phyloP scores from a whole-genome alignment of 208 protist species.

The Novymonas esmeraldas region DNA sequence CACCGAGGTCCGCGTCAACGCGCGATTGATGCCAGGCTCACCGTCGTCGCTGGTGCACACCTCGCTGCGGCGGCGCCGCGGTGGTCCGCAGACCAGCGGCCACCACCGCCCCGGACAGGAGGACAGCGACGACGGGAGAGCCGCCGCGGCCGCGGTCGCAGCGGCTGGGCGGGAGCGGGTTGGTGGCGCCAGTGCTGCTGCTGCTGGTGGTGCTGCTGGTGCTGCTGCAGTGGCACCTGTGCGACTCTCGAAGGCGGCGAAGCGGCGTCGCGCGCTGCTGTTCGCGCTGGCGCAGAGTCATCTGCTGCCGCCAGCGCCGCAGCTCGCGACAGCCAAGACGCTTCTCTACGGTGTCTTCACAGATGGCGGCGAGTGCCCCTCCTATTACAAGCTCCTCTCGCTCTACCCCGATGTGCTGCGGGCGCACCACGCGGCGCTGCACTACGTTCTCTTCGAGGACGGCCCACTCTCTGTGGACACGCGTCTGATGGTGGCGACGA shows the following conservation, averaged over 20 bases:
- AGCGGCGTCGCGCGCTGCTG: conserved; percentile 38
- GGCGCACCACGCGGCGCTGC: conserved; percentile 61
- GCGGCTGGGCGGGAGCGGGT: background rate
- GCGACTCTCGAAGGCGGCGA: conserved; percentile 20
- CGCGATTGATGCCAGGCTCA: conserved; percentile 13
- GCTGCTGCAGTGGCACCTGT: background rate
- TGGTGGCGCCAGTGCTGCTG: background rate
- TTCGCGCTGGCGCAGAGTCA: conserved; percentile 47
- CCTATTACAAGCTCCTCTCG: conserved; percentile 70
- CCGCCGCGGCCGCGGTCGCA: background rate
- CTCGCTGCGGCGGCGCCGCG: conserved; percentile 23
- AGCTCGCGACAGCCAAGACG: conserved; percentile 36
- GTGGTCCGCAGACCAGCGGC: conserved; percentile 11
- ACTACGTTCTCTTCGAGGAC: conserved; percentile 77
- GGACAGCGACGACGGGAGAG: background rate
- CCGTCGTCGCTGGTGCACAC: conserved; percentile 22
- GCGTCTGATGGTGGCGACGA: conserved; percentile 82
- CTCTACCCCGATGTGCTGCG: conserved; percentile 67
- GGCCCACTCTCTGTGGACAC: conserved; percentile 72
- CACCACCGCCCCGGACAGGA: too few relatives aligned
- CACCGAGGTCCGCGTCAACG: conserved; percentile 20
- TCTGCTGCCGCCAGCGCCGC: conserved; percentile 30
- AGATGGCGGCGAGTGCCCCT: conserved; percentile 61
- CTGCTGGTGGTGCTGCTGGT: background rate
- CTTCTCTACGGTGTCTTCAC: conserved; percentile 67